Percentiles rank a stretch among this genome's conserved stretches.
phyloP scores from a whole-genome alignment of 768 basidiomycete genomes.

The Daedaleopsis sinensis region DNA sequence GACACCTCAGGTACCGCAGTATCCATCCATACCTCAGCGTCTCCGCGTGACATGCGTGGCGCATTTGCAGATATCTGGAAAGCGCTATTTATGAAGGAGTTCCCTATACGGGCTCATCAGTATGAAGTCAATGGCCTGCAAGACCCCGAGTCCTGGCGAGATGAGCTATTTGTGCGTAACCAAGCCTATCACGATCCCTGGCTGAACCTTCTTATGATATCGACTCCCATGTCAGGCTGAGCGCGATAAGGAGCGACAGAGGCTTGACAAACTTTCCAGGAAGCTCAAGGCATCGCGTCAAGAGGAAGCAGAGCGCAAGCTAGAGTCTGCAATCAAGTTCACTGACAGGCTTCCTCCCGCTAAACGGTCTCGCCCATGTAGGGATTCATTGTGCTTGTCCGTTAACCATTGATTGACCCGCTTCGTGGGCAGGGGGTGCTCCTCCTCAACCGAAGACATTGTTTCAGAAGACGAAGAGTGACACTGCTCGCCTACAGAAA shows the following conservation, averaged over 20 bases:
- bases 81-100: slow-evolving; percentile 60
- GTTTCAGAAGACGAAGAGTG: slow-evolving; percentile 75
- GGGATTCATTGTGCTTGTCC: not conserved
- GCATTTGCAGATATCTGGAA: slow-evolving; percentile 64
- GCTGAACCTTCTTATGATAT: not conserved
- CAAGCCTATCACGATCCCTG: too few species aligned
- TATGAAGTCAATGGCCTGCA: slow-evolving; percentile 43
- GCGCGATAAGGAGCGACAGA: slow-evolving; percentile 59
- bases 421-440: slow-evolving; percentile 39
- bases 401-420: not conserved
- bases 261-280: slow-evolving; percentile 26
- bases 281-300: slow-evolving; percentile 50
- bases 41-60: not conserved
- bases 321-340: slow-evolving; percentile 73
- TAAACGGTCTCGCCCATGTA: slow-evolving; percentile 52
- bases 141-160: slow-evolving; percentile 67
- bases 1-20: slow-evolving; percentile 54
- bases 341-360: slow-evolving; percentile 69
- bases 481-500: slow-evolving; percentile 69
- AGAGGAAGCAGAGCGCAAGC: slow-evolving; percentile 75
- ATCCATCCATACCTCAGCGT: not conserved
- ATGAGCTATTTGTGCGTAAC: slow-evolving; percentile 63
- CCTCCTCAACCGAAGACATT: slow-evolving; percentile 61
- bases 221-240: slow-evolving; percentile 45
- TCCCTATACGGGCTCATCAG: slow-evolving; percentile 54